phyloP scores from a whole-genome alignment of 1,139 yeast genomes.

The Meyerozyma athensensis region DNA sequence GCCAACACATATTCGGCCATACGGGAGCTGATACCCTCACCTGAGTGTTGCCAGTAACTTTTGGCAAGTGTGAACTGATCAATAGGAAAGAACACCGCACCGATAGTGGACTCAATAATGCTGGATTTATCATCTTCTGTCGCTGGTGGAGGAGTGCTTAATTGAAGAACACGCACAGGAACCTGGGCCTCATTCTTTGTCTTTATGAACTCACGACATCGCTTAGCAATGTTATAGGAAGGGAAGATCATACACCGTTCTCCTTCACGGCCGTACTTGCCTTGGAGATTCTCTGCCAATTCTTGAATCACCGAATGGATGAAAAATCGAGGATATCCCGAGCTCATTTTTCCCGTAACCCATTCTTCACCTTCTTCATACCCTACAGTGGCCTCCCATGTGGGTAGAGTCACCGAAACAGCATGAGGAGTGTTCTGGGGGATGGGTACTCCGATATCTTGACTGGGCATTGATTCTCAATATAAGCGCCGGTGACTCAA shows the following conservation, averaged over 20 bases:
- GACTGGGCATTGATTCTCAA: constrained; percentile 11
- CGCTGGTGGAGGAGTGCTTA: constrained; percentile 68
- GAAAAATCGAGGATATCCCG: constrained; percentile 89
- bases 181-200: constrained; percentile 24
- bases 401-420: constrained; percentile 87
- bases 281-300: constrained; percentile 45
- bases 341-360: constrained; percentile 74
- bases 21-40: constrained; percentile 90
- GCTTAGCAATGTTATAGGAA: constrained; percentile 68
- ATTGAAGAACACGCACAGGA: constrained; percentile 65
- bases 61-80: constrained; percentile 60
- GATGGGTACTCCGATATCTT: constrained; percentile 72
- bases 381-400: constrained; percentile 90
- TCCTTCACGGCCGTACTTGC: constrained; percentile 71
- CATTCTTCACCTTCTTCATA: constrained; percentile 87
- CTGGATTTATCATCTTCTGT: constrained; percentile 54
- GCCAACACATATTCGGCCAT: constrained; percentile 78
- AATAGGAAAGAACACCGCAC: constrained; percentile 71
- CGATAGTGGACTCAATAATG: constrained; percentile 61
- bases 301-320: constrained; percentile 70
- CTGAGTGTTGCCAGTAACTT: constrained; percentile 94
- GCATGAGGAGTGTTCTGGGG: constrained; percentile 91
- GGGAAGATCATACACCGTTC: constrained; percentile 76
- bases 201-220: constrained; percentile 76
- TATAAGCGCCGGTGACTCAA: neutral